Base-by-base conservation (phyloP, 805 yeast genomes). In the Yarrowia yakushimensis region DNA sequence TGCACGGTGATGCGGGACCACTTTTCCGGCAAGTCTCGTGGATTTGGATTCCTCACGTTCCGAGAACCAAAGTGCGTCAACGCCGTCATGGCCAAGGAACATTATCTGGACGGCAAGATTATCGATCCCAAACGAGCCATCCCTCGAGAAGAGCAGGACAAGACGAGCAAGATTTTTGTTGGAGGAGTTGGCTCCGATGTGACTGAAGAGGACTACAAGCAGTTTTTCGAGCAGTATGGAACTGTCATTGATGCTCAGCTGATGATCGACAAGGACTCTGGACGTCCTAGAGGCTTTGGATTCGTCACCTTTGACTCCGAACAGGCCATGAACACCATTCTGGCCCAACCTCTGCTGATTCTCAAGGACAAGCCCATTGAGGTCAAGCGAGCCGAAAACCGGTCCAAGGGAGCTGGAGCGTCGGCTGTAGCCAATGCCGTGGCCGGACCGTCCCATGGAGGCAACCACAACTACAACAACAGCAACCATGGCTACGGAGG, bases 51-150 rank as follows among this genome's bases (percentile, higher is more conserved):
- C 72, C 79, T 93, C 69, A 90, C 97, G 0, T 93, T 93, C 78
- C 84, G 82, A 57, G 87, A 85, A 66, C 82, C 96, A n/a, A 75
- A 79, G 28, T 84, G 94, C 42, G 98, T 93, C 36, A 93, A 89
- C 71, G 88, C 83, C 67, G 98, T 93, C 62, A 81, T 93, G 68
- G 85, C 84, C 67, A 85, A 88, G 65, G 94, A 88, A 71, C 99
- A 93, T 73, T 83, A 90, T 62, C 78, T 93, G 59, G 99, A 93
- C 71, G 98, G 98, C 66, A 93, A 93, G 75, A 87, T 93, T 65
- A 94, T 93, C 72, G 99, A 93, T 73, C 98, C 99, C 39, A 93
- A 93, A 74, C 83, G 98, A 70, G 97, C 99, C 25, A 93, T 93
- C 70, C 97, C 98, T 34, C 87, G 90, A 73, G 97, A 93, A 72